These are phyloP conservation scores for Knufia petricola DNA, from an alignment of 2,329 filamentous ascomycete genomes.

Conservation along the genomic window DNA sequence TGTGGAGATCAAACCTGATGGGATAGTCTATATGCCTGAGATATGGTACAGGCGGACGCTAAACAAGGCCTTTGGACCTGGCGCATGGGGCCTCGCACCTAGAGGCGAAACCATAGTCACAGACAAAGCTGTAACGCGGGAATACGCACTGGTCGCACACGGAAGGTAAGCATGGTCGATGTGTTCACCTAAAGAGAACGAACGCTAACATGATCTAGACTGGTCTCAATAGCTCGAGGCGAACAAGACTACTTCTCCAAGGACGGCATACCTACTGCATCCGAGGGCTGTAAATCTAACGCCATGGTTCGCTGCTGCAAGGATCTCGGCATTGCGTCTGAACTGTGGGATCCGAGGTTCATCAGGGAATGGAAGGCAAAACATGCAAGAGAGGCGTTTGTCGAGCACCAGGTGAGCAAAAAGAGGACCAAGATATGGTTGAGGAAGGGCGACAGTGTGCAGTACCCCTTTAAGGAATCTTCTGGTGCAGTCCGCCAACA, in stretches of 20 bases:
- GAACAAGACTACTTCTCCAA: constrained; percentile 89
- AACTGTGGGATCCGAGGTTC: constrained; percentile 92
- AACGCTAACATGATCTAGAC: constrained; percentile 44
- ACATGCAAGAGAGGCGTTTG: constrained; percentile 71
- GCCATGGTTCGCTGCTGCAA: constrained; percentile 98
- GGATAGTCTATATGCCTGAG: constrained; percentile 90
- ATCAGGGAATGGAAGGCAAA: constrained; percentile 71
- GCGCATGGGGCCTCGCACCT: constrained; percentile 89
- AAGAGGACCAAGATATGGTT: constrained; percentile 82
- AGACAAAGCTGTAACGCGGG: constrained; percentile 70
- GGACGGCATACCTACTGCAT: constrained; percentile 84
- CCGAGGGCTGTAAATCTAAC: constrained; percentile 96
- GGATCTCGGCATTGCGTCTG: constrained; percentile 85
- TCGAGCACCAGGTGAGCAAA: constrained; percentile 78
- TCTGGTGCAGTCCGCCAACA: constrained; percentile 20
- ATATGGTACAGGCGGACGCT: constrained; percentile 93
- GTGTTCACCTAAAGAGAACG: not conserved
- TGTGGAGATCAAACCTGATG: constrained; percentile 95
- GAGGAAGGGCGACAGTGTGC: constrained; percentile 69
- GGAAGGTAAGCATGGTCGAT: constrained; percentile 56
- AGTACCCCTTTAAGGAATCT: constrained; percentile 52
- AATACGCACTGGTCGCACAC: constrained; percentile 83
- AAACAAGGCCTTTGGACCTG: constrained; percentile 85
- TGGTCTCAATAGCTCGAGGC: constrained; percentile 84
- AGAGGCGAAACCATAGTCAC: constrained; percentile 76